Evolutionary conservation across 2,329 filamentous ascomycete genomes (phyloP), one percentile per base, ranked within the genome.

Genomic region (Claviceps quebecensis): DNA sequence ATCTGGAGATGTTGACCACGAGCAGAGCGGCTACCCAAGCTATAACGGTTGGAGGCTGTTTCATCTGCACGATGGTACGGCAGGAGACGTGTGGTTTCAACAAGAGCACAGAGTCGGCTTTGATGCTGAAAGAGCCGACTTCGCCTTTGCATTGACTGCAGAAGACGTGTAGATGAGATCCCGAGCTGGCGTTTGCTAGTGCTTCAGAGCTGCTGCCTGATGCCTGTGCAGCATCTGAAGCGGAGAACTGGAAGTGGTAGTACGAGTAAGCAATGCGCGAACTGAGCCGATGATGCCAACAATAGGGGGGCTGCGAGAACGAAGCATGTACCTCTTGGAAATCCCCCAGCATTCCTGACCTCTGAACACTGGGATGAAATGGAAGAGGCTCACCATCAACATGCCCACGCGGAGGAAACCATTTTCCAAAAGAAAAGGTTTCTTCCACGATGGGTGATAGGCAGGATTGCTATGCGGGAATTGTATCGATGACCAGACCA

Each of bases 401-500:
- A 53, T 49, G 40, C 43, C 51, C 54, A 55, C 49, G 57, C 56
- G 57, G 8, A 29, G 8, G 9, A 72, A 72, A 73, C 76, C 73
- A 57, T 69, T 68, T 60, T 40, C 47, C 40, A 39, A 60, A 60
- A 52, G 52, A 59, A 65, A 70, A 74, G 73, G 65, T 61, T 68
- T 64, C 59, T 54, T 41, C 60, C 52, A 45, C 45, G 38, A 47
- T 53, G 55, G 58, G 57, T 29, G 51, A 59, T 54, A 57, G 61
- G 57, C 52, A 52, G 40, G 54, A 48, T 78, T 69, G 54, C 65
- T 84, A 59, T 84, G 61, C 80, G 81, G 78, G 73, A 78, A 69
- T 77, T 80, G 80, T 84, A 84, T 84, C 81, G 80, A 73, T 80
- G 73, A 67, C 71, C 74, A 76, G 62, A 69, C 72, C 76, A 84